Conservation (phyloP, 2,329 filamentous ascomycete species). For the Acephala macrosclerotiorum region DNA sequence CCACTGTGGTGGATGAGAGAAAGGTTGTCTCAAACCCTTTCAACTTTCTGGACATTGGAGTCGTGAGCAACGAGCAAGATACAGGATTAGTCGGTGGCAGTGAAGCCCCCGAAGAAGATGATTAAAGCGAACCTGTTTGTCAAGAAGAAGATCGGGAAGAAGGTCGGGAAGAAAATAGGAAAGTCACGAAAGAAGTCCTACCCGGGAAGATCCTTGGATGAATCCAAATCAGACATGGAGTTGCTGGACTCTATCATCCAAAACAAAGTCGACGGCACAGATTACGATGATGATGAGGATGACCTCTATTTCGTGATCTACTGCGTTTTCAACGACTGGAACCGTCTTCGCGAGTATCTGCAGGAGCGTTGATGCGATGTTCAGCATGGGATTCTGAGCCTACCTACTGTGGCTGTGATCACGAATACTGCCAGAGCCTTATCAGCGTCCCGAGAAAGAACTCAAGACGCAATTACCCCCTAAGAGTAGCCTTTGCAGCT, state of each 20-base stretch:
- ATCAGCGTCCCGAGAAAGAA: constrained; percentile 42
- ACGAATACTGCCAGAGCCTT: constrained; percentile 46
- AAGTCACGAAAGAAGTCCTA: constrained; percentile 20
- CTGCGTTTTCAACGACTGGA: constrained; percentile 47
- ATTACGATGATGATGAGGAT: constrained; percentile 29
- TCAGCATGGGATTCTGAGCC: constrained; percentile 36
- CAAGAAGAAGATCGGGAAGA: constrained; percentile 15
- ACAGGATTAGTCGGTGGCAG: not conserved
- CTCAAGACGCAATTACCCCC: constrained; percentile 34
- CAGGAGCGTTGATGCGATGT: constrained; percentile 46
- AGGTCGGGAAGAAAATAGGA: constrained; percentile 22
- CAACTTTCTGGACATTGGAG: constrained; percentile 13
- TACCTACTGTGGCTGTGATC: constrained; percentile 41
- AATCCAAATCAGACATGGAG: not conserved
- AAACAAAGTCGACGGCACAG: not conserved
- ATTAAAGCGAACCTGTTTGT: constrained; percentile 8
- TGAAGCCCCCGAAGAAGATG: constrained; percentile 5
- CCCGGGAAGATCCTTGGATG: not conserved
- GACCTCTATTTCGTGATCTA: constrained; percentile 46
- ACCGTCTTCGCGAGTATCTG: constrained; percentile 42
- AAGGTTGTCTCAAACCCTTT: constrained; percentile 12
- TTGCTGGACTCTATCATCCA: constrained; percentile 1
- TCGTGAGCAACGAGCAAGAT: not conserved
- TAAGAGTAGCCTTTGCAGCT: constrained; percentile 29
- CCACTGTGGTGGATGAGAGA: not conserved